Percentiles rank a stretch among this genome's conserved stretches.
phyloP scores from a whole-genome alignment of 768 basidiomycete species.

The Kwoniella dejecticola region DNA sequence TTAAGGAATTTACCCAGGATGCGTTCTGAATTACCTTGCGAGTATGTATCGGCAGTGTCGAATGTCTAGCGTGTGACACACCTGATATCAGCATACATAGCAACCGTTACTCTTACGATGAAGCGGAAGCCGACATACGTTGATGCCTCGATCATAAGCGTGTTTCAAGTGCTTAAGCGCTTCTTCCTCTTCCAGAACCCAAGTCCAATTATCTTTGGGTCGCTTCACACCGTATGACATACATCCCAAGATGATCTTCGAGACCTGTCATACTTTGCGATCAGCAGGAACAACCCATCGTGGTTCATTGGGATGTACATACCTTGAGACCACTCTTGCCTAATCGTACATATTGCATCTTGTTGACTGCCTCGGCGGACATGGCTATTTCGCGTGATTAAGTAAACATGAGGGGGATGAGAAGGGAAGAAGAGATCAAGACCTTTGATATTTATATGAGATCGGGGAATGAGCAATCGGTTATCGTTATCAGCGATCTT shows the following conservation, averaged over 20 bases:
- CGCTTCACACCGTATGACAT: constrained; percentile 44
- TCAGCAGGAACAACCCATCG: constrained; percentile 1
- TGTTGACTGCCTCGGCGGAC: constrained; percentile 6
- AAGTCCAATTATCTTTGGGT: constrained; percentile 31
- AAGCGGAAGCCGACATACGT: constrained; percentile 15
- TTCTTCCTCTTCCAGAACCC: constrained; percentile 46
- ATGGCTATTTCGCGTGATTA: no score
- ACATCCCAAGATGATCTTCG: constrained; percentile 43
- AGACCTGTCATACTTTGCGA: constrained; percentile 24
- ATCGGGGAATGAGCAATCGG: not conserved
- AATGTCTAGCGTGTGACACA: constrained; percentile 22
- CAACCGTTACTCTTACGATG: not conserved
- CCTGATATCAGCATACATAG: not conserved
- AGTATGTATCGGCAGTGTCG: constrained; percentile 45
- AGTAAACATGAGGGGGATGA: not conserved
- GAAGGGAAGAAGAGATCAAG: not conserved
- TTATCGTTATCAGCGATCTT: not conserved
- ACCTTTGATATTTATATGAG: not conserved
- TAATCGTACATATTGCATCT: constrained; percentile 44
- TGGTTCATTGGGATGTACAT: constrained; percentile 3
- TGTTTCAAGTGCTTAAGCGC: constrained; percentile 37
- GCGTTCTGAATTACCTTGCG: constrained; percentile 60
- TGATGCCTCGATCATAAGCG: constrained; percentile 51
- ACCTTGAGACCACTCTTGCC: constrained; percentile 48
- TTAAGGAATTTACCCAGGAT: constrained; percentile 75